phyloP scores from a whole-genome alignment of 371 early-diverging fungal species.

The Mortierella sp. region DNA sequence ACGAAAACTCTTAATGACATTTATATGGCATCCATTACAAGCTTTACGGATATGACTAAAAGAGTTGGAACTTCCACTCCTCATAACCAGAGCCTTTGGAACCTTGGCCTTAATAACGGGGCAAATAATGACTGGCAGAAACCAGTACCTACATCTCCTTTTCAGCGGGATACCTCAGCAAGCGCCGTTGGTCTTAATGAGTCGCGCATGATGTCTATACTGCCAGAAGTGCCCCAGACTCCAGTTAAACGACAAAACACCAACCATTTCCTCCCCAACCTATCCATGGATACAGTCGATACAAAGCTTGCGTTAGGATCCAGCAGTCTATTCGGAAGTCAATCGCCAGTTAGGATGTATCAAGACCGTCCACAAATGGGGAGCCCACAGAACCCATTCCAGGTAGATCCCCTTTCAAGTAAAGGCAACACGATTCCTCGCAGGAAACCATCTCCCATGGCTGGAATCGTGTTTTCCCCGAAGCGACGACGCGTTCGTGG shows the following conservation, averaged over 20 bases:
- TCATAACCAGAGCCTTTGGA: not conserved
- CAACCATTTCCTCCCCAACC: slow-evolving; percentile 39
- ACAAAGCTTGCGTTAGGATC: slow-evolving; percentile 48
- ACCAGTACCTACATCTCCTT: slow-evolving; percentile 12
- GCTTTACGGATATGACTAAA: slow-evolving; percentile 63
- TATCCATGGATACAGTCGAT: slow-evolving; percentile 54
- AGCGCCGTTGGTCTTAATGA: slow-evolving; percentile 28
- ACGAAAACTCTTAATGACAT: slow-evolving; percentile 58
- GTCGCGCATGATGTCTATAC: slow-evolving; percentile 44
- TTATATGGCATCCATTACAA: slow-evolving; percentile 63
- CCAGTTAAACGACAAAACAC: slow-evolving; percentile 44
- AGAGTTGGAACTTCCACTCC: slow-evolving; percentile 43
- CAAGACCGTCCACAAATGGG: slow-evolving; percentile 31
- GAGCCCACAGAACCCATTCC: slow-evolving; percentile 27
- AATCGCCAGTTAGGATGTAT: slow-evolving; percentile 35
- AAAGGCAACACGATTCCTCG: slow-evolving; percentile 15
- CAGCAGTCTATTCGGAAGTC: slow-evolving; percentile 44
- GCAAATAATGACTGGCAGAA: not conserved
- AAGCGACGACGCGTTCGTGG: slow-evolving; percentile 34
- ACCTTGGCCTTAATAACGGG: not conserved
- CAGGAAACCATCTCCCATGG: slow-evolving; percentile 22
- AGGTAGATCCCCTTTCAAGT: slow-evolving; percentile 18
- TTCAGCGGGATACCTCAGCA: not conserved
- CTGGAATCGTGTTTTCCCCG: slow-evolving; percentile 32
- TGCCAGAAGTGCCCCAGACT: slow-evolving; percentile 49